These are phyloP conservation scores for Paramecium biaurelia DNA, from an alignment of 73 alveolate species.

Conservation along the genomic window DNA sequence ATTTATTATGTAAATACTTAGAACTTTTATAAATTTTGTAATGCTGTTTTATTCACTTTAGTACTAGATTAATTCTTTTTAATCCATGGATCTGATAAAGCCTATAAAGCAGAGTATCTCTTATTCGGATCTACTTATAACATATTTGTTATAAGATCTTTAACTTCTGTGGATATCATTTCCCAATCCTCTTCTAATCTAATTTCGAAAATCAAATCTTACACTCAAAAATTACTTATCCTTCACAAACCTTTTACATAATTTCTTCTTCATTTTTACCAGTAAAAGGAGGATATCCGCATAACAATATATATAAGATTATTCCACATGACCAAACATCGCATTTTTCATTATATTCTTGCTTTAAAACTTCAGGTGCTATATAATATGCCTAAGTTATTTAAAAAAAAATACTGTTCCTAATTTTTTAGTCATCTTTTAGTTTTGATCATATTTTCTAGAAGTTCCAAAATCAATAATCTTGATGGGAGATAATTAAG, in stretches of 20 bases:
- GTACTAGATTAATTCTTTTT: background rate
- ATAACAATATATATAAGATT: background rate
- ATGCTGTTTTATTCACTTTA: slow-evolving; percentile 3
- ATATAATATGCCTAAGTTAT: slow-evolving; percentile 22
- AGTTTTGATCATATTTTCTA: slow-evolving; percentile 41
- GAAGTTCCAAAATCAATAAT: slow-evolving; percentile 79
- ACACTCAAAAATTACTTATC: slow-evolving; percentile 22
- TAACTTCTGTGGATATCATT: slow-evolving; percentile 65
- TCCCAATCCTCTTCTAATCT: slow-evolving; percentile 60
- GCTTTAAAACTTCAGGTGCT: slow-evolving; percentile 52
- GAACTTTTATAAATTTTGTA: slow-evolving; percentile 51
- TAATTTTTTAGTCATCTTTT: slow-evolving; percentile 47
- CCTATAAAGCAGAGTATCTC: slow-evolving; percentile 76
- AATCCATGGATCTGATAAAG: slow-evolving; percentile 77
- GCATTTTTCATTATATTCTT: slow-evolving; percentile 41
- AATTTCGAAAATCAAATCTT: slow-evolving; percentile 7
- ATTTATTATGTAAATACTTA: background rate
- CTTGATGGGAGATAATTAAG: slow-evolving; percentile 63
- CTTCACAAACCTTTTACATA: slow-evolving; percentile 29
- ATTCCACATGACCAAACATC: slow-evolving; percentile 52
- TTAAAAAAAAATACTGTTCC: slow-evolving; percentile 46
- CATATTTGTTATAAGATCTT: slow-evolving; percentile 73
- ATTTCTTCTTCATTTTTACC: slow-evolving; percentile 32
- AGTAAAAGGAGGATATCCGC: slow-evolving; percentile 57
- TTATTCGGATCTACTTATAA: slow-evolving; percentile 64